Conservation (phyloP, 2,329 filamentous ascomycete genomes). For the Diaporthe vaccinii region DNA sequence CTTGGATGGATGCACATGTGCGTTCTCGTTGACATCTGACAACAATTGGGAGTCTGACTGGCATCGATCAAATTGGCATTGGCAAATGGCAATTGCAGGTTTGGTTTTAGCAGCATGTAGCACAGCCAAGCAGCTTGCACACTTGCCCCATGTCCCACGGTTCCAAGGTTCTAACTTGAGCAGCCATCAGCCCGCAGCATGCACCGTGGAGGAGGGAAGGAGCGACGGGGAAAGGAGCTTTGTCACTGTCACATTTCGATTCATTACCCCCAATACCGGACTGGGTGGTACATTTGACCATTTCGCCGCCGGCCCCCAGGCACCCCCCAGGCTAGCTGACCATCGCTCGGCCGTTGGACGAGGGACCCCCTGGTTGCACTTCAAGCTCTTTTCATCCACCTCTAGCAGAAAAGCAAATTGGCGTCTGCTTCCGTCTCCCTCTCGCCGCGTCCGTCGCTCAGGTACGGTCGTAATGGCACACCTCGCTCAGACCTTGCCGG, state of each 20-base stretch:
- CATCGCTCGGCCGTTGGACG: constrained; percentile 31
- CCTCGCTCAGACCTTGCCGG: constrained; percentile 19
- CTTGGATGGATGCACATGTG: constrained; percentile 18
- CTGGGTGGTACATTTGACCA: neutral
- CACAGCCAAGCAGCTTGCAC: constrained; percentile 3
- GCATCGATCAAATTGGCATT: constrained; percentile 24
- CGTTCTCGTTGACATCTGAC: neutral
- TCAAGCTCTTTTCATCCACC: constrained; percentile 11
- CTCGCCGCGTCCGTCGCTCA: constrained; percentile 1
- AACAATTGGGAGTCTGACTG: constrained; percentile 22
- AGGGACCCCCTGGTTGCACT: constrained; percentile 22
- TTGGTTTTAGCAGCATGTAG: constrained; percentile 16
- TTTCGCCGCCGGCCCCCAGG: neutral
- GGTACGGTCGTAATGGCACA: constrained; percentile 12
- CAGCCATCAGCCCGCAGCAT: neutral
- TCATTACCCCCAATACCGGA: constrained; percentile 1
- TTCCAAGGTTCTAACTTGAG: constrained; percentile 11
- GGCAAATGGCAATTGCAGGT: constrained; percentile 28
- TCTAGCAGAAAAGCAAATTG: constrained; percentile 31
- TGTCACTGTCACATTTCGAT: constrained; percentile 26
- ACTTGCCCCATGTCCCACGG: neutral
- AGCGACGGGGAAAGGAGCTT: neutral
- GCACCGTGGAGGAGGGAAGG: neutral
- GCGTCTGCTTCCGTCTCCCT: constrained; percentile 22
- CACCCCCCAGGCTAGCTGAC: constrained; percentile 1